Conservation (phyloP, 257 asterid genomes). For the Leonotis leonurus region DNA sequence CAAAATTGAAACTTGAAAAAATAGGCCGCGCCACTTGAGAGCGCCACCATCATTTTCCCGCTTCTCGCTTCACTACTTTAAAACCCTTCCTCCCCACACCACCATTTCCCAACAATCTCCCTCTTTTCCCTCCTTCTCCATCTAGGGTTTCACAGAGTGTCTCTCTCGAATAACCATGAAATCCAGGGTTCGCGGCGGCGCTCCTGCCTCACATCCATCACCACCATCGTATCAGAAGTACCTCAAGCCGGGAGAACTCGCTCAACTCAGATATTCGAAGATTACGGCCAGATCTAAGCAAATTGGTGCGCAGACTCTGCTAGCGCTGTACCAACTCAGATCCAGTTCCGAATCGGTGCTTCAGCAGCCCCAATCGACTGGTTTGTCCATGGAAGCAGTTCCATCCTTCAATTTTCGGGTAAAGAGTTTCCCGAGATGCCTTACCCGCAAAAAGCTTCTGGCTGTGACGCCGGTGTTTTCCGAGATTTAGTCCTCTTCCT, state of each 20-base stretch:
- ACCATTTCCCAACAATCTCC: background rate
- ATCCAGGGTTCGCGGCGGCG: constrained; percentile 21
- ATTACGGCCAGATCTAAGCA: constrained; percentile 56
- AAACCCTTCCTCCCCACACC: constrained; percentile 19
- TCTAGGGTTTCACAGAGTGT: constrained; percentile 32
- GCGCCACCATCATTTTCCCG: constrained; percentile 48
- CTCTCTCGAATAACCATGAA: constrained; percentile 37
- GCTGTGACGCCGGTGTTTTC: constrained; percentile 43
- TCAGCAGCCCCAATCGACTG: constrained; percentile 11
- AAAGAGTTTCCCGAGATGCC: constrained; percentile 37
- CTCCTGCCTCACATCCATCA: constrained; percentile 2
- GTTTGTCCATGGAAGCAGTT: constrained; percentile 29
- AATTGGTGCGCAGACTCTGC: constrained; percentile 27
- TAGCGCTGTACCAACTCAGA: constrained; percentile 37
- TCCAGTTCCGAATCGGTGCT: constrained; percentile 21
- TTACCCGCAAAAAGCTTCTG: constrained; percentile 49
- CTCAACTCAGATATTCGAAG: constrained; percentile 61
- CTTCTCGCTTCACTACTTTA: constrained; percentile 32
- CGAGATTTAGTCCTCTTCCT: constrained; percentile 24
- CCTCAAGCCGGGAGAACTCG: constrained; percentile 79
- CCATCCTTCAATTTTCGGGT: constrained; percentile 49
- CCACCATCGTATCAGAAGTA: constrained; percentile 36
- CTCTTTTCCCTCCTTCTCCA: constrained; percentile 11
- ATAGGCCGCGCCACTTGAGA: constrained; percentile 29
- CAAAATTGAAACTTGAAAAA: constrained; percentile 25